Evolutionary conservation across 768 basidiomycete species (phyloP), one percentile per base, ranked within the genome.

Genomic region (Punctularia strigosozonata): DNA sequence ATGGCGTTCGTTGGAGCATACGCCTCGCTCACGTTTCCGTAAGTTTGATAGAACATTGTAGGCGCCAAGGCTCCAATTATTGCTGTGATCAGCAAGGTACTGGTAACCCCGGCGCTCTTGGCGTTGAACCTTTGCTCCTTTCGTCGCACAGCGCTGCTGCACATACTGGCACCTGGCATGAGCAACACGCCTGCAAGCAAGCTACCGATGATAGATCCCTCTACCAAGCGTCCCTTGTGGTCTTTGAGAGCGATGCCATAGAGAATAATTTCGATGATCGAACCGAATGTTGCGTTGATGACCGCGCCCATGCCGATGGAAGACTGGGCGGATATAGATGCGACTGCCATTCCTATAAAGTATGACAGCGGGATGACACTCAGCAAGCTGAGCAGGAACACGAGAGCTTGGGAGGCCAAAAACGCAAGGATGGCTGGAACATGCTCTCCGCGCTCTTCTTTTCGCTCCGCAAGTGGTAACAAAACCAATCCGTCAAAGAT

Each of bases 291-390:
- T 2, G 95, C 95, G 56, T 99, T 99, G 68, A 99, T 98, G 50
- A 98, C 94, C 2, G 95, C 95, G 46, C 95, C 95, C 90, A 98
- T 95, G 5, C 95, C 95, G 44, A 99, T 99, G 2, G 86, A 90
- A 0, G 89, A 92, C 53, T 98, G 95, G 0, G 95, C 95, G n/a
- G 85, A 89, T 51, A 99, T 98, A 31, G 87, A 91, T 3, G 95
- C 95, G 43, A 99, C 95, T 6, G 95, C 95, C 95, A 97, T 97
- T 14, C 95, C 95, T 53, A 99, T 98, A 64, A 99, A 99, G 66
- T 99, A 99, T 6, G 87, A 91, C 15, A 99, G 69, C 0, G 95
- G 95, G 47, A 99, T 98, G 52, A 99, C 89, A 48, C 86, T 88
- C 20, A 84, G 73, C 32, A 99, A 66, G 47, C 82, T 73, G 50